Conservation (phyloP, 768 basidiomycete genomes). For the Amanita phalloides region DNA sequence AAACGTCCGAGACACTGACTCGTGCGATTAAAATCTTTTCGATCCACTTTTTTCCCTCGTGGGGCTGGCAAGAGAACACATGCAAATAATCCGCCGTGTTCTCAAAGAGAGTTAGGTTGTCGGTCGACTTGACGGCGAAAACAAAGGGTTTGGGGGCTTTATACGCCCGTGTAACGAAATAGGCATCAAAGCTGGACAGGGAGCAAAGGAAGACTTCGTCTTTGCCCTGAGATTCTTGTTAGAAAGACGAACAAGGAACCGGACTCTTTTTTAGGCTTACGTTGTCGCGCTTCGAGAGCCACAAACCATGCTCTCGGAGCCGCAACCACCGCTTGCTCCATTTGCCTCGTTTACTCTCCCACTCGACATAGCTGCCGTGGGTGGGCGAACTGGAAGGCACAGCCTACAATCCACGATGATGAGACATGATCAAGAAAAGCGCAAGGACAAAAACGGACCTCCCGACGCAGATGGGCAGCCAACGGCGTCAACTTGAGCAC, state of each 20-base stretch:
- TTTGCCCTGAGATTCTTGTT: slow-evolving; percentile 48
- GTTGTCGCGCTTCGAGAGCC: slow-evolving; percentile 82
- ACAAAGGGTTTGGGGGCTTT: slow-evolving; percentile 79
- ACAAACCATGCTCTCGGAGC: slow-evolving; percentile 77
- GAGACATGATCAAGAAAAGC: neutral
- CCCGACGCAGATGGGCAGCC: slow-evolving; percentile 44
- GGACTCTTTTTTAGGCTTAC: slow-evolving; percentile 28
- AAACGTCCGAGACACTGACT: slow-evolving; percentile 32
- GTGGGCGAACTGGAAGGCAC: slow-evolving; percentile 35
- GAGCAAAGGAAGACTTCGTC: slow-evolving; percentile 78
- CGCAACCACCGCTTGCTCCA: slow-evolving; percentile 92
- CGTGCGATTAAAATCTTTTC: slow-evolving; percentile 74
- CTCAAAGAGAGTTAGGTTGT: slow-evolving; percentile 80
- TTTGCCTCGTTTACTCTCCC: slow-evolving; percentile 86
- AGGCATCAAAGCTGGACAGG: slow-evolving; percentile 83
- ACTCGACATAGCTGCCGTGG: slow-evolving; percentile 64
- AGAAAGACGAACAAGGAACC: neutral
- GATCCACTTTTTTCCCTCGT: slow-evolving; percentile 69
- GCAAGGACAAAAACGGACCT: slow-evolving; percentile 28
- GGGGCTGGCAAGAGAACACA: slow-evolving; percentile 67
- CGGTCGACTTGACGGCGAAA: slow-evolving; percentile 84
- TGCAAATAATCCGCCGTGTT: slow-evolving; percentile 83
- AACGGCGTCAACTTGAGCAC: slow-evolving; percentile 68
- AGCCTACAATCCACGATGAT: slow-evolving; percentile 13
- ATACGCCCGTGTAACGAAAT: slow-evolving; percentile 62